These are phyloP conservation scores for Lachnellula suecica DNA, from an alignment of 2,329 filamentous ascomycete genomes.

Conservation along the genomic window DNA sequence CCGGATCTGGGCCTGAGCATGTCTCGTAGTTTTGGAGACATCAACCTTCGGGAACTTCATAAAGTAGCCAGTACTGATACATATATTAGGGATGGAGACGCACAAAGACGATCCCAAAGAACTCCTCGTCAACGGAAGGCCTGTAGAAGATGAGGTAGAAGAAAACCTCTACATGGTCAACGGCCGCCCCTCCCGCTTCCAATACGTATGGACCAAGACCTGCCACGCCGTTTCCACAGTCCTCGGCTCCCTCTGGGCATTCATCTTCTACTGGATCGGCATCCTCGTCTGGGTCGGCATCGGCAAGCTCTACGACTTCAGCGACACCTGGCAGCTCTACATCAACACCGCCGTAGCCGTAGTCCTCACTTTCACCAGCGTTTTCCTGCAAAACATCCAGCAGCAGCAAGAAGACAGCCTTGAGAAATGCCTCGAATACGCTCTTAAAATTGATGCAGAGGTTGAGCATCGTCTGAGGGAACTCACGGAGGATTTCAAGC, in stretches of 20 bases:
- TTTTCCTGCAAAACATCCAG: constrained; percentile 40
- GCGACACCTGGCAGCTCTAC: constrained; percentile 40
- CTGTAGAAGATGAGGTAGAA: constrained; percentile 22
- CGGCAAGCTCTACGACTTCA: constrained; percentile 31
- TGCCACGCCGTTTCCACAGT: constrained; percentile 20
- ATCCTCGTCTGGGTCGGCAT: constrained; percentile 37
- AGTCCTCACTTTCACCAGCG: constrained; percentile 39
- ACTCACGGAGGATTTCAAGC: constrained; percentile 33
- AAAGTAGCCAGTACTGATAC: too few species aligned
- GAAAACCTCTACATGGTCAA: constrained; percentile 15
- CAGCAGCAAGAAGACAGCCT: constrained; percentile 36
- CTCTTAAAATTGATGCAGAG: constrained; percentile 35
- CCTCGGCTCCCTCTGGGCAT: constrained; percentile 33
- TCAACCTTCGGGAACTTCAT: too few species aligned
- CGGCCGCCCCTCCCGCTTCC: constrained; percentile 7
- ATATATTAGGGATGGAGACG: too few species aligned
- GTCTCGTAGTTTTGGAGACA: too few species aligned
- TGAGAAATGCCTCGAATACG: constrained; percentile 32
- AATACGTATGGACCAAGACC: constrained; percentile 13
- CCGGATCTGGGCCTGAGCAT: too few species aligned
- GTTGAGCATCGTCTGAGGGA: constrained; percentile 35
- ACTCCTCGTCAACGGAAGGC: constrained; percentile 28
- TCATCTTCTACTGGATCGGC: constrained; percentile 36
- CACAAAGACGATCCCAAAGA: constrained; percentile 26
- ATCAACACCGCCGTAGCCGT: constrained; percentile 45